Base-by-base conservation (phyloP, 2,329 filamentous ascomycete genomes). In the Hypoxylon sp. region DNA sequence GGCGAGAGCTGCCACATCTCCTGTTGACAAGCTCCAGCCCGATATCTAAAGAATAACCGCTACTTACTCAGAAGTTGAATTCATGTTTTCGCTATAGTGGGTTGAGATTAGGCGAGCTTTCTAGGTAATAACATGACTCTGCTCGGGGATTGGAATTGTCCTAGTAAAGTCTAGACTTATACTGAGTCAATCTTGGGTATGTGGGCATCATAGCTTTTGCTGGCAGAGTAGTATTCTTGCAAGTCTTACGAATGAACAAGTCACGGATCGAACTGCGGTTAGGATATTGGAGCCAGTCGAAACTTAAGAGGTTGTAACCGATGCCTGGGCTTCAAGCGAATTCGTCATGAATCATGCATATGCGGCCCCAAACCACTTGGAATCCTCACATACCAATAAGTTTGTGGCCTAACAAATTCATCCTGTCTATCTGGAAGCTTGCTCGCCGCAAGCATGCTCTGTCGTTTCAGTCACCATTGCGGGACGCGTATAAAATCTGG, bases 401-500 rank as follows among this genome's bases (percentile, higher is more conserved):
- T 29, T 41, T 9, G 21, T 9, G 27, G n/a, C 14, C 29, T 43
- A 8, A 7, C 16, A 32, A 59, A 16, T 30, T 27, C 46, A 39
- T n/a, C 5, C 37, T 27, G 34, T n/a, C 9, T 6, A 37, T 3
- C 12, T 19, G 48, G 27, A 48, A 21, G 19, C 16, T 50, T 57
- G 19, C 32, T 11, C 1, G 16, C 3, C 25, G 16, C 5, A 47
- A 9, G 25, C 19, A 54, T 45, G 37, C 30, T 16, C 16, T 46
- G 37, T 39, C 6, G 34, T 39, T 34, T 45, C 27, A 60, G 21
- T 41, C 53, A 67, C 3, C 14, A n/a, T 48, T 25, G n/a, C 21
- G n/a, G 32, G 16, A 62, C 34, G 43, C 43, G 23, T 30, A 34
- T 19, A 27, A 27, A 8, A 55, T 69, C 61, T 74, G 70, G 69